Evolutionary conservation across 106 monocot genomes (phyloP).

Genomic region (Allium sativum): DNA sequence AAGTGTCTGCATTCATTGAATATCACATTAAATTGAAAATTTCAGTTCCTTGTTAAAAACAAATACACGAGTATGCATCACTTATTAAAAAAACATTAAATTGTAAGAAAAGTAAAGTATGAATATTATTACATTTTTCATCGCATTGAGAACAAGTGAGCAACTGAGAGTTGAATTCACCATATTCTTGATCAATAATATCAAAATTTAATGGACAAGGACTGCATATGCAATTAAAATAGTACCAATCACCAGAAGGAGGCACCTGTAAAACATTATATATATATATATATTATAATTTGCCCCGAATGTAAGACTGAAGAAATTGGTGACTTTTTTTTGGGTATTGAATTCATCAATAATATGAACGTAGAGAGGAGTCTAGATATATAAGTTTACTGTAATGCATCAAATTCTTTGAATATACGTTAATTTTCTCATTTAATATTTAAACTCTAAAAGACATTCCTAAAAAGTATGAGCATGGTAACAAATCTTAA

Average conservation of each 20-base stretch:
- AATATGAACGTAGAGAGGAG: no score
- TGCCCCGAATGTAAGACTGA: no score
- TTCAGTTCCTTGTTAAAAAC: no score
- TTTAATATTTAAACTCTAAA: background rate
- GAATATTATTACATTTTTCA: constrained; percentile 39
- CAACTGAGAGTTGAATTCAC: constrained; percentile 11
- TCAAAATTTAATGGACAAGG: background rate
- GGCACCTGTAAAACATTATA: constrained; percentile 40
- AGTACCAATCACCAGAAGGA: constrained; percentile 60
- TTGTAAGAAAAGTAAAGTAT: background rate
- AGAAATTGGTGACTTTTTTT: background rate
- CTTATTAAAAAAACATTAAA: no score
- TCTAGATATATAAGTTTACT: no score
- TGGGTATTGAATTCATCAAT: no score
- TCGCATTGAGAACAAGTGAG: constrained; percentile 57
- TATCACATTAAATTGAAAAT: no score
- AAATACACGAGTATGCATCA: no score
- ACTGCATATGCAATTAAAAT: constrained; percentile 10
- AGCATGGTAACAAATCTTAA: no score
- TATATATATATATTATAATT: background rate
- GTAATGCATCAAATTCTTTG: background rate
- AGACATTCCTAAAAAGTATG: no score
- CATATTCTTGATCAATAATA: constrained; percentile 6
- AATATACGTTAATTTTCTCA: background rate
- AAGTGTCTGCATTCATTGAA: no score